These are phyloP conservation scores for Penicillium carneum DNA, from an alignment of 2,329 filamentous ascomycete species.

Conservation along the genomic window DNA sequence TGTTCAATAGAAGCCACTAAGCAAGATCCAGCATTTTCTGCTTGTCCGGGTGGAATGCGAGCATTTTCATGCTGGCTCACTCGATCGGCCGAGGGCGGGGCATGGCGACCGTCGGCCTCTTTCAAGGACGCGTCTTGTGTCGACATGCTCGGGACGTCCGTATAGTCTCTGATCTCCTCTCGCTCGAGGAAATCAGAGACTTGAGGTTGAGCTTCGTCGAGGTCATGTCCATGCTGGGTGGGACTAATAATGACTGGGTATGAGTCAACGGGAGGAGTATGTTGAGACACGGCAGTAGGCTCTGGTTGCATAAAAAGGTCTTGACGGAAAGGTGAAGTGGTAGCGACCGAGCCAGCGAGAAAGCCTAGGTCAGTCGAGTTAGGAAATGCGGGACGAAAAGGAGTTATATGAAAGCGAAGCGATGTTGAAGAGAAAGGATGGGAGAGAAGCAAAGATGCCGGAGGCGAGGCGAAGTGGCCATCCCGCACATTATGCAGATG, in stretches of 20 bases:
- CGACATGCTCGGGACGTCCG: constrained; percentile 35
- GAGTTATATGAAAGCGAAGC: constrained; percentile 21
- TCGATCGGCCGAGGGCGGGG: constrained; percentile 55
- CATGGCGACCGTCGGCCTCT: constrained; percentile 28
- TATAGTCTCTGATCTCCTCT: constrained; percentile 49
- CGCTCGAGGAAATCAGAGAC: constrained; percentile 54
- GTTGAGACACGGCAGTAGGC: constrained; percentile 59
- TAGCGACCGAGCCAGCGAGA: constrained; percentile 63
- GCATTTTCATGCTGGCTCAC: constrained; percentile 64
- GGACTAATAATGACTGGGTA: constrained; percentile 46
- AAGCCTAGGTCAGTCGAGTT: constrained; percentile 59
- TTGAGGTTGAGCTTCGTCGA: constrained; percentile 52
- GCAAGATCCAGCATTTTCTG: constrained; percentile 59
- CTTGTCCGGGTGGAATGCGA: constrained; percentile 34
- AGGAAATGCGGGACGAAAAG: constrained; percentile 16
- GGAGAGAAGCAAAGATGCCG: constrained; percentile 11
- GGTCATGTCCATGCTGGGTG: constrained; percentile 68
- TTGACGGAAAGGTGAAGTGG: constrained; percentile 42
- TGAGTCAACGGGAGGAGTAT: constrained; percentile 51
- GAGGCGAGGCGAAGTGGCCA: constrained; percentile 31
- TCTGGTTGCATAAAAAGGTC: constrained; percentile 71
- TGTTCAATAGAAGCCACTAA: constrained; percentile 57
- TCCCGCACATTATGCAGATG: constrained; percentile 20
- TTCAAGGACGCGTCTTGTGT: constrained; percentile 39
- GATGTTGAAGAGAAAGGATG: constrained; percentile 24